A percentile compares a stretch with the other conserved stretches of the same genome.
These are phyloP conservation scores for Mortierella sp. DNA, from an alignment of 371 early-diverging fungal genomes.

Conservation along the genomic window DNA sequence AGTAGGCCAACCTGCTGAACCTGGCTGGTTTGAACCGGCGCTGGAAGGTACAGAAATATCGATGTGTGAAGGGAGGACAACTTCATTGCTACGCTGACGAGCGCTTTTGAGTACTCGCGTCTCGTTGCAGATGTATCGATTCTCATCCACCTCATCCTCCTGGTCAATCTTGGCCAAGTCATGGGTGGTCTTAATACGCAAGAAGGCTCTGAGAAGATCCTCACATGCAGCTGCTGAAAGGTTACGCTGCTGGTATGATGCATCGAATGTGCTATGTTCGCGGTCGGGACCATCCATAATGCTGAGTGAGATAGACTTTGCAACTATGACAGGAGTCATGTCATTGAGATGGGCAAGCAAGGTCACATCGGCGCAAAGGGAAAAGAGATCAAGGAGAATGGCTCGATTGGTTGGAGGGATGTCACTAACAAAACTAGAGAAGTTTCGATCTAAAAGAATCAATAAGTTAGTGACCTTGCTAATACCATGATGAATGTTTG, in stretches of 20 bases:
- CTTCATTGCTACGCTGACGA: constrained; percentile 27
- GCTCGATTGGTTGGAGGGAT: constrained; percentile 47
- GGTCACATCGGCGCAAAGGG: constrained; percentile 55
- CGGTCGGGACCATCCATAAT: constrained; percentile 54
- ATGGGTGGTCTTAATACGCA: constrained; percentile 50
- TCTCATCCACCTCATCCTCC: constrained; percentile 53
- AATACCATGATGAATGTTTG: background rate
- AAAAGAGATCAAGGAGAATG: constrained; percentile 54
- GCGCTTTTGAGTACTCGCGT: constrained; percentile 53
- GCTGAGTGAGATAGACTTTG: constrained; percentile 53
- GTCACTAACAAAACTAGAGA: constrained; percentile 31
- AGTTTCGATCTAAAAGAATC: constrained; percentile 33
- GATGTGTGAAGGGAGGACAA: constrained; percentile 21
- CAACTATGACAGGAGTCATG: constrained; percentile 51
- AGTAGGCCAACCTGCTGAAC: constrained; percentile 11
- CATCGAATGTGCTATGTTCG: constrained; percentile 49
- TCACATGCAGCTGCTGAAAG: constrained; percentile 53
- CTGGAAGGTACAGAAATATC: constrained; percentile 49
- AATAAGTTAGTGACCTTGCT: background rate
- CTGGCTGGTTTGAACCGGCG: constrained; percentile 29
- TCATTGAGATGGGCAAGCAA: constrained; percentile 47
- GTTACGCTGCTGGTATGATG: constrained; percentile 52
- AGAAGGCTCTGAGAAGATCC: constrained; percentile 50
- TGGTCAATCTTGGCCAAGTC: constrained; percentile 53
- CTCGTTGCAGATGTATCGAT: constrained; percentile 46